These are phyloP conservation scores for Cicer yamashitae DNA, from an alignment of 306 rosid species.

Conservation along the genomic window DNA sequence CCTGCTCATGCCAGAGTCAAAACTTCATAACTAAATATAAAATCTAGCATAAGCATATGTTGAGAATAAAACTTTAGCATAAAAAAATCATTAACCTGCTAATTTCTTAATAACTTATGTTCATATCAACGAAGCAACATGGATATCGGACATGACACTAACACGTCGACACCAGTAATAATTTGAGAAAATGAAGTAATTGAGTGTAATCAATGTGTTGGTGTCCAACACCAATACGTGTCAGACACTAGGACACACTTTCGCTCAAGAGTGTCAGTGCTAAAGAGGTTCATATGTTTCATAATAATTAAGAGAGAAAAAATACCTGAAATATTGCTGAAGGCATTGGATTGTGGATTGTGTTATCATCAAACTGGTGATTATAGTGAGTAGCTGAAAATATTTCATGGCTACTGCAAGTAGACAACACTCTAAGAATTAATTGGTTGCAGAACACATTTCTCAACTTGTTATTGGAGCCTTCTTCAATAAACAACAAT, in stretches of 20 bases:
- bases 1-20: conserved; percentile 43
- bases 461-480: conserved; percentile 55
- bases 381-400: conserved; percentile 37
- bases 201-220: too few species aligned
- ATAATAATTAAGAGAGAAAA: not conserved
- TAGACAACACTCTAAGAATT: conserved; percentile 49
- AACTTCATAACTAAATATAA: not conserved
- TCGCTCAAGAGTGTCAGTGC: too few species aligned
- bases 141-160: too few species aligned
- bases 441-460: conserved; percentile 59
- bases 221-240: too few species aligned
- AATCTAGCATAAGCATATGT: conserved; percentile 15
- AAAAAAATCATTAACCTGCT: too few species aligned
- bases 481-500: conserved; percentile 54
- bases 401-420: conserved; percentile 44
- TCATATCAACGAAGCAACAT: too few species aligned
- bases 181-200: too few species aligned
- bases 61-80: too few species aligned
- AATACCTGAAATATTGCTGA: conserved; percentile 69
- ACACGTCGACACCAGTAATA: too few species aligned
- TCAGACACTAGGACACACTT: too few species aligned
- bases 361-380: conserved; percentile 45
- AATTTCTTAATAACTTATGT: too few species aligned
- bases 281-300: not conserved
- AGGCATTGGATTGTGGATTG: conserved; percentile 51